These are phyloP conservation scores for Canariomyces notabilis DNA, from an alignment of 2,329 filamentous ascomycete species.

Conservation along the genomic window DNA sequence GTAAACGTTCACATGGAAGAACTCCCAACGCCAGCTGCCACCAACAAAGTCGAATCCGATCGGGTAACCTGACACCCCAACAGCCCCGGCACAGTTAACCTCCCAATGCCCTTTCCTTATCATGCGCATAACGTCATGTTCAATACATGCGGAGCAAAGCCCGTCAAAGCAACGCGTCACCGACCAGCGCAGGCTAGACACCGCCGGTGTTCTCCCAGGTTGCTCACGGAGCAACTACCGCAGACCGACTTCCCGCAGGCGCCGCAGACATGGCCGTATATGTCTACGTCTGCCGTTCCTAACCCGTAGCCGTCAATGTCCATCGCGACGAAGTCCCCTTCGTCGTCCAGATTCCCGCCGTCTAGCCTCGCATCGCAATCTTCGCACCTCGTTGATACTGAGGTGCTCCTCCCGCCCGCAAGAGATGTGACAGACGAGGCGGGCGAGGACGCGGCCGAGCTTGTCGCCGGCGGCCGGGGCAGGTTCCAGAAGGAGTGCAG, in stretches of 20 bases:
- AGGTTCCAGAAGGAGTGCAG: conserved; percentile 60
- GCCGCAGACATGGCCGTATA: conserved; percentile 37
- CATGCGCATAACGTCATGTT: too few relatives aligned
- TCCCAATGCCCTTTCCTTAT: neutral
- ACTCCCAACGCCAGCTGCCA: neutral
- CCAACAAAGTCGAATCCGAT: neutral
- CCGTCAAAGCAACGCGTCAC: neutral
- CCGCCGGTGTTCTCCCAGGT: conserved; percentile 48
- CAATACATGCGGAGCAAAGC: too few relatives aligned
- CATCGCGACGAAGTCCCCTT: conserved; percentile 24
- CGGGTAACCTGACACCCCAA: conserved; percentile 7
- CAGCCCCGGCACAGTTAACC: neutral
- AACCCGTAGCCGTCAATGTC: conserved; percentile 33
- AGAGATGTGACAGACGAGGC: conserved; percentile 18
- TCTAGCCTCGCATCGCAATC: conserved; percentile 41
- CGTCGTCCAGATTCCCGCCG: conserved; percentile 30
- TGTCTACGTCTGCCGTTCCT: conserved; percentile 7
- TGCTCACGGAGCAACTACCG: conserved; percentile 55
- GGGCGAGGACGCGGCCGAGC: conserved; percentile 25
- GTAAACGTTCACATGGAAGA: neutral
- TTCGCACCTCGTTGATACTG: conserved; percentile 43
- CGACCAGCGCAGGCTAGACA: conserved; percentile 49
- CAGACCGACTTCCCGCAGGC: conserved; percentile 53
- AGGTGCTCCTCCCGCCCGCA: conserved; percentile 1
- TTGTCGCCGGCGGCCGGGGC: conserved; percentile 27